A percentile compares a stretch with the other conserved stretches of the same genome.
Evolutionary conservation across 257 asterid species (phyloP).

Genomic region (Eustoma russellianum): DNA sequence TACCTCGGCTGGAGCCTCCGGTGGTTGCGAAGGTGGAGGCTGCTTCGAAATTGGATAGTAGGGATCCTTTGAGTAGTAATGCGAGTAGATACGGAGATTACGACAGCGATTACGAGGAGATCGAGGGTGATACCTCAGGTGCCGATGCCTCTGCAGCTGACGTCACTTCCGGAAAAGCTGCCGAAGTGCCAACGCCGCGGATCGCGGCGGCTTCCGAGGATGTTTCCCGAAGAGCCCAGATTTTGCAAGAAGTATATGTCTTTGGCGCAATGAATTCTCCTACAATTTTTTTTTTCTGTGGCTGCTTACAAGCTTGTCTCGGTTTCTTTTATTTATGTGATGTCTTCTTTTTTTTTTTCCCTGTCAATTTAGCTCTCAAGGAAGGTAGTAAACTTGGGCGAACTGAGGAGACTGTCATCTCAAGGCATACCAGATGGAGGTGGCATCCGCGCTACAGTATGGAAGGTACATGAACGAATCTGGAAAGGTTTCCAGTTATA

Average conservation of each 20-base stretch:
- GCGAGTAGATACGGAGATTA: constrained; percentile 17
- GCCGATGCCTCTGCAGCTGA: constrained; percentile 26
- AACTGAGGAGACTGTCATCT: constrained; percentile 68
- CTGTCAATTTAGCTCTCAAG: constrained; percentile 47
- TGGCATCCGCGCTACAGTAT: constrained; percentile 78
- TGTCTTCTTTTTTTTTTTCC: not conserved
- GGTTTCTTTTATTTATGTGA: not conserved
- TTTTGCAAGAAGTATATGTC: constrained; percentile 54
- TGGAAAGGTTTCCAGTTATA: not conserved
- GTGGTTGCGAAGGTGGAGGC: constrained; percentile 15
- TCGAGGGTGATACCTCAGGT: constrained; percentile 26
- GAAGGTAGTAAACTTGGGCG: constrained; percentile 74
- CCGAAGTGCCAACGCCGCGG: constrained; percentile 11
- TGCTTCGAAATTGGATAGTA: constrained; percentile 23
- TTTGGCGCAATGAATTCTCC: not conserved
- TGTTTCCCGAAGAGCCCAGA: constrained; percentile 55
- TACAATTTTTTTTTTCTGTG: not conserved
- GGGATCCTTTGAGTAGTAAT: constrained; percentile 46
- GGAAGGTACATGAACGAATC: constrained; percentile 56
- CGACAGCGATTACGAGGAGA: constrained; percentile 31
- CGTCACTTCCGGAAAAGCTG: constrained; percentile 13
- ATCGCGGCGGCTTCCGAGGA: constrained; percentile 36
- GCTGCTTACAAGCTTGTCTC: not conserved
- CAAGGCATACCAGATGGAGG: constrained; percentile 88
- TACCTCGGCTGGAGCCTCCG: constrained; percentile 31